Conservation (phyloP, 768 basidiomycete species). For the Pleurotus platypus region DNA sequence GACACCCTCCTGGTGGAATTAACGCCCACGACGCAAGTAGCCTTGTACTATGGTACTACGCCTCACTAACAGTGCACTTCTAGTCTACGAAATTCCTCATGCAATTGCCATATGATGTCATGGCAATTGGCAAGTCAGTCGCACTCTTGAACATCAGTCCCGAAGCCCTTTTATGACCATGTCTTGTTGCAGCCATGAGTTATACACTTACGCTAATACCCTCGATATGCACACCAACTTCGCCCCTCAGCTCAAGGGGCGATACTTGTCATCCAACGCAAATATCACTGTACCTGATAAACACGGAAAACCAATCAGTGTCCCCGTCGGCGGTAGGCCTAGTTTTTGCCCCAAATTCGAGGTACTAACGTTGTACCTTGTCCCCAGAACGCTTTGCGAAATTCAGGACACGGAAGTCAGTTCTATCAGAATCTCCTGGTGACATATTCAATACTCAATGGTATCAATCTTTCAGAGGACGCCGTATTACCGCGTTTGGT, state of each 20-base stretch:
- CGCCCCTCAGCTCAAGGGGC: slow-evolving; percentile 57
- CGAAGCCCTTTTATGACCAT: too few species aligned
- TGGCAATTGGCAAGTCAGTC: slow-evolving; percentile 79
- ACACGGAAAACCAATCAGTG: slow-evolving; percentile 27
- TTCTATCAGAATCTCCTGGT: neutral
- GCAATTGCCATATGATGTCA: slow-evolving; percentile 73
- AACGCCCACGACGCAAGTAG: slow-evolving; percentile 63
- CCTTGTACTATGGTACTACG: neutral
- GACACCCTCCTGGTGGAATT: slow-evolving; percentile 62
- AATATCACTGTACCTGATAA: slow-evolving; percentile 68
- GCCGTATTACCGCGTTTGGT: slow-evolving; percentile 74
- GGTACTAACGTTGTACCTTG: neutral
- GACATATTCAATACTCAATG: neutral
- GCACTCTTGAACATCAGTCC: neutral
- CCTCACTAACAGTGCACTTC: neutral
- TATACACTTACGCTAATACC: slow-evolving; percentile 65
- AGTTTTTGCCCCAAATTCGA: neutral
- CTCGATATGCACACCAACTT: slow-evolving; percentile 71
- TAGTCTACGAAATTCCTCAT: slow-evolving; percentile 72
- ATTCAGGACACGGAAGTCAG: slow-evolving; percentile 71
- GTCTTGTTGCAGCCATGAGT: slow-evolving; percentile 56
- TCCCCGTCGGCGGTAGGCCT: slow-evolving; percentile 31
- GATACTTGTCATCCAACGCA: slow-evolving; percentile 81
- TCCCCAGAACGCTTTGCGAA: slow-evolving; percentile 57
- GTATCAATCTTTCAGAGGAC: slow-evolving; percentile 38